phyloP scores from a whole-genome alignment of 2,329 filamentous ascomycete species.

The Achaetomium macrosporum region DNA sequence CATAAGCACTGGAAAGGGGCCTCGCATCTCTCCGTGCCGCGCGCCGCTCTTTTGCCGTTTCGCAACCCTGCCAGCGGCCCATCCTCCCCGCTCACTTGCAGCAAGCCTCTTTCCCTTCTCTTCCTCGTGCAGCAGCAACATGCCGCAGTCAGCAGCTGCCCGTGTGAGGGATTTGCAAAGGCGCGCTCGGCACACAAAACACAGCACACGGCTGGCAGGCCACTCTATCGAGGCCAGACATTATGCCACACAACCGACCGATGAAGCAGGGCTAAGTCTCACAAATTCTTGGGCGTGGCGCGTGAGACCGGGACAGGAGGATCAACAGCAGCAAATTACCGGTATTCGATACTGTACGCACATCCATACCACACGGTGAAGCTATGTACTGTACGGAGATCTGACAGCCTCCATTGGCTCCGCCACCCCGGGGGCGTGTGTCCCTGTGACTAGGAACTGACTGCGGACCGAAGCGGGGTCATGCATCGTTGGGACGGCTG shows the following conservation, averaged over 20 bases:
- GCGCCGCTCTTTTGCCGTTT: background rate
- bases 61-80: background rate
- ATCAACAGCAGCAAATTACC: background rate
- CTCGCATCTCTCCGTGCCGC: conserved; percentile 9
- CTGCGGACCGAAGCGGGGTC: conserved; percentile 30
- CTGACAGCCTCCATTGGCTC: background rate
- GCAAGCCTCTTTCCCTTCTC: conserved; percentile 18
- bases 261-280: conserved; percentile 5
- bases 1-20: background rate
- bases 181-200: background rate
- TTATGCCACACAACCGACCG: no score
- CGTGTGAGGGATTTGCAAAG: conserved; percentile 6
- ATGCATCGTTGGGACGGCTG: conserved; percentile 23
- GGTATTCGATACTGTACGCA: no score
- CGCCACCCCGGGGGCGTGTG: conserved; percentile 21
- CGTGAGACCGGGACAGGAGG: background rate
- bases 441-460: conserved; percentile 25
- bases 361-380: no score
- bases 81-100: conserved; percentile 3
- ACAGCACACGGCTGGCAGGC: background rate
- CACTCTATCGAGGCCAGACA: background rate
- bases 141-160: conserved; percentile 5
- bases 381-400: background rate
- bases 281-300: conserved; percentile 8
- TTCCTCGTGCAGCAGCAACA: conserved; percentile 12